Base-by-base conservation (phyloP, 2,329 filamentous ascomycete genomes). In the Rhexocercosporidium sp. region DNA sequence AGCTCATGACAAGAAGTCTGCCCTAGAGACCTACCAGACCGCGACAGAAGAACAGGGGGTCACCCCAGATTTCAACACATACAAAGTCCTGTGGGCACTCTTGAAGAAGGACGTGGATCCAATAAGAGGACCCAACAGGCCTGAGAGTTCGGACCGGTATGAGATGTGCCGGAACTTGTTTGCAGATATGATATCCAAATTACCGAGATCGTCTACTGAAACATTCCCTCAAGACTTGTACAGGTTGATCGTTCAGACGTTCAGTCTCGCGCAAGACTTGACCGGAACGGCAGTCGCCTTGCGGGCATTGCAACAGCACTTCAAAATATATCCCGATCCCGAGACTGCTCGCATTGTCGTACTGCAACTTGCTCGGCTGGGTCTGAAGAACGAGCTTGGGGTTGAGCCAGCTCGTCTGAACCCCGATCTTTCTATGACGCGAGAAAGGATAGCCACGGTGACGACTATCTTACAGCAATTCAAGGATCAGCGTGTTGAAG, bases 241-340 rank as follows among this genome's bases (percentile, higher is more conserved):
- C 67, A 80, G 85, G 69, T 79, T 82, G 65, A 83, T 87, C 56
- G 79, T 85, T 31, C 79, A 82, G 37, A 82, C 81, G 70, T 85
- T 86, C 74, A 84, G 82, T 67, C 75, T 84, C 8, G 79, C 79
- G 1, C 79, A 82, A 57, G 85, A 87, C 69, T 76, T 83, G 16
- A 70, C 79, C 2, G 85, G 83, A 37, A 83, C 81, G 3, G 77
- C 86, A 25, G 81, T 86, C 37, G 83, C 83, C 1, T 75, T 87
- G 14, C 78, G 81, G 62, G 80, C 81, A 1, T 73, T 86, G 73
- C 78, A 78, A 57, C 70, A 78, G 20, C 71, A 73, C 5, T 86
- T 85, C 65, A 76, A 78, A 37, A 78, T 81, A 60, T 79, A 78
- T 59, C 84, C 85, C 0, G 81, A 81, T 64, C 78, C 82, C 60